Evolutionary conservation across 352 stramenopile genomes (phyloP).

Genomic region (Phytophthora pseudosyringae): DNA sequence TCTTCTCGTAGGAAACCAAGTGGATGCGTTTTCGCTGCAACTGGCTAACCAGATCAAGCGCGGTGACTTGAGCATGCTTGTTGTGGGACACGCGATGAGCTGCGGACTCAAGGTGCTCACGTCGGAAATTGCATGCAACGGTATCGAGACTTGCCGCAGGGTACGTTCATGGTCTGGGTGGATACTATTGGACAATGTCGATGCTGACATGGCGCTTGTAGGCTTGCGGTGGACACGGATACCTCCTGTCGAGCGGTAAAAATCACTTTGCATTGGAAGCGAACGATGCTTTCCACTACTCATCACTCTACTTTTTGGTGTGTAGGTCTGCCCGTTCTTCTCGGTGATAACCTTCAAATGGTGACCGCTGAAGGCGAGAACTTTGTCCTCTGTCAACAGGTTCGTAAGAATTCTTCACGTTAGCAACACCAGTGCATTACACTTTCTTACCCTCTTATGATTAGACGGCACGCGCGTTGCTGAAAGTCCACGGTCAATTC

Average conservation of each 20-base stretch:
- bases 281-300: neutral
- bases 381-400: conserved; percentile 95
- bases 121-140: conserved; percentile 55
- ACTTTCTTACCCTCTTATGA: neutral
- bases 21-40: conserved; percentile 54
- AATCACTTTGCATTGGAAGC: neutral
- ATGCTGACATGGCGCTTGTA: conserved; percentile 33
- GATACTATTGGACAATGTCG: neutral
- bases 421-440: neutral
- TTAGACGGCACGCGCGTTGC: conserved; percentile 50
- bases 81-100: conserved; percentile 63
- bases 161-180: conserved; percentile 24
- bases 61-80: conserved; percentile 50
- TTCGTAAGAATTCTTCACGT: conserved; percentile 13
- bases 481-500: conserved; percentile 55
- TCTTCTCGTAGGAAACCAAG: conserved; percentile 45
- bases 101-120: conserved; percentile 69
- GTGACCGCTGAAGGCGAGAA: conserved; percentile 98
- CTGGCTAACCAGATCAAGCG: conserved; percentile 53
- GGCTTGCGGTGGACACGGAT: conserved; percentile 95
- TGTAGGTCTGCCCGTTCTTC: conserved; percentile 58
- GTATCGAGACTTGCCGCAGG: conserved; percentile 59
- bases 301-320: neutral
- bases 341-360: conserved; percentile 93
- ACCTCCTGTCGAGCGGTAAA: conserved; percentile 84